Evolutionary conservation across 345 rosid genomes (phyloP), one percentile per base, ranked within the genome.

Genomic region (Citrus maxima): DNA sequence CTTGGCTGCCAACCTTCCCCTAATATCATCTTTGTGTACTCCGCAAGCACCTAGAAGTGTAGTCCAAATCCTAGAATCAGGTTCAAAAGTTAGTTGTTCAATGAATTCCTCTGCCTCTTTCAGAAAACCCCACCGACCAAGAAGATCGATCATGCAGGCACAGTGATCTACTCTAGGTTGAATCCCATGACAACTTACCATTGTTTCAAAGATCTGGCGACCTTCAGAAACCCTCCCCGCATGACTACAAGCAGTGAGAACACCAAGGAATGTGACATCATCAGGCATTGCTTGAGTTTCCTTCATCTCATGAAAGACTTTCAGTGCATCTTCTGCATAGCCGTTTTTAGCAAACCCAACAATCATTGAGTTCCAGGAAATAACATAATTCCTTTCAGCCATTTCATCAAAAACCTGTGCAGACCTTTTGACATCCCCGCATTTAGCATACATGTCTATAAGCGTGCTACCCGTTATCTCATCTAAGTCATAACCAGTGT

Each of bases 391-490:
- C 87, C 75, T 91, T 61, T 73, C 56, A 65, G 46, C 82, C 88
- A 95, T 90, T 79, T 93, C 95, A 38, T 80, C 32, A 63, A 93
- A 95, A 82, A 88, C 88, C 79, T 86, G 92, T 37, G 79, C 78
- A 64, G 97, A 90, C 78, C 93, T 88, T 81, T 78, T 81, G 78
- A 92, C 86, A 72, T 91, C 94, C 77, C 99, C 98, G 49, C 99
- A 95, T 88, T 95, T 95, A 78, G 99, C 95, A 85, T 95, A 93
- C 99, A 95, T 95, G 88, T 93, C 99, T 62, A 95, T 80, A 63
- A 95, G 88, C 75, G 99, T 85, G 81, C 94, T 88, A 75, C 92
- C 75, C 14, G 92, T 90, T 78, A 89, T 79, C 87, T 95, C 99
- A 79, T 95, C 99, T 51, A 74, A 82, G 76, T 84, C 87, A 84